Base-by-base conservation (phyloP, 306 rosid genomes). In the Casuarina equisetifolia region DNA sequence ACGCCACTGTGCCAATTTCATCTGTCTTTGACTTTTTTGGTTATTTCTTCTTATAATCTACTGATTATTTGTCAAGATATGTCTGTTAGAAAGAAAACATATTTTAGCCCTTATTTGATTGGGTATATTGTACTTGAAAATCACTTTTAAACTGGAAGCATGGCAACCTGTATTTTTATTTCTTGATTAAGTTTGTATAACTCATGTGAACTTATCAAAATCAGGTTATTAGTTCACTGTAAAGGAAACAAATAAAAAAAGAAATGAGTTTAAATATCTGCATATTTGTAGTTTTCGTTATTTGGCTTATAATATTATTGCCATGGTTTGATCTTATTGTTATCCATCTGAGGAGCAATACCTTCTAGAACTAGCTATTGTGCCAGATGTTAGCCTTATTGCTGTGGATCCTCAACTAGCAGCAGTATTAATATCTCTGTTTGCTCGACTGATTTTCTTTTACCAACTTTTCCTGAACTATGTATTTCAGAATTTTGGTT, bases 401-500 rank as follows among this genome's bases (percentile, higher is more conserved):
- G 2, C 50, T 17, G 17, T n/a, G 35, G 8, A 40, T 67, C 50
- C 15, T 67, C 7, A 67, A 58, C 17, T 42, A 38, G 44, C 39
- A 40, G 50, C 9, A 16, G 32, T 40, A 42, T 9, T 19, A 42
- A 51, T 64, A 55, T 67, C 15, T 54, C 32, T 19, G 38, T 50
- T 64, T 70, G 72, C 39, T 72, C 71, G 76, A 61, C 83, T 50
- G 74, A 59, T 25, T 44, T 25, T 67, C 64, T 32, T 71, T 75
- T 63, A 72, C 69, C 72, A 74, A 46, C 72, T 83, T 45, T 71
- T 53, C 74, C 74, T 68, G 8, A 51, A 70, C 49, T 61, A 46
- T 82, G 39, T 9, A 39, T 80, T 80, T 72, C 93, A 96, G 99
- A 92, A 93, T 86, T 96, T 96, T 63, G 89, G 97, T 72, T 90